These are phyloP conservation scores for Fusarium sp. DNA, from an alignment of 2,329 filamentous ascomycete species.

Conservation along the genomic window DNA sequence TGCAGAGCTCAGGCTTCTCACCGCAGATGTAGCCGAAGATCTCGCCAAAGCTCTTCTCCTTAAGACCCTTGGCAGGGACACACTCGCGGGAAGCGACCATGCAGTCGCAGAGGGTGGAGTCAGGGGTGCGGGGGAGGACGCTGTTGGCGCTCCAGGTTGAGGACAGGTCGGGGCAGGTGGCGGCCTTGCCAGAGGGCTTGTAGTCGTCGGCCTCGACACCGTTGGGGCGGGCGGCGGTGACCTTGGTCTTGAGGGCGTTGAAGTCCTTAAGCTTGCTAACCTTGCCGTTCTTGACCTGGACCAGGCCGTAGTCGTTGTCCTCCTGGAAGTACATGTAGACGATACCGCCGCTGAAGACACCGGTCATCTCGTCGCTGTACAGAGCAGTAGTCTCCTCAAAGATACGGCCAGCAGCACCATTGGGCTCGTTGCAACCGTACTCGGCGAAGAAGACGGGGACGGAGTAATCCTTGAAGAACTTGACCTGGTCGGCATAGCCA, in stretches of 20 bases:
- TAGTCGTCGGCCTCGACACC: constrained; percentile 76
- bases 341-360: constrained; percentile 93
- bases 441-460: constrained; percentile 98
- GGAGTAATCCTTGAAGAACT: constrained; percentile 89
- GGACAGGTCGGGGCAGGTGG: constrained; percentile 76
- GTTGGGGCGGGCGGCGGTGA: constrained; percentile 75
- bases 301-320: constrained; percentile 87
- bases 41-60: constrained; percentile 68
- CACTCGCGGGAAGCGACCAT: constrained; percentile 83
- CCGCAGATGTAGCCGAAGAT: constrained; percentile 84
- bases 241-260: constrained; percentile 75
- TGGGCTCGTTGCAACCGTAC: constrained; percentile 88
- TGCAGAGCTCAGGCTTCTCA: constrained; percentile 66
- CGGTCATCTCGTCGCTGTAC: constrained; percentile 83
- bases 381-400: constrained; percentile 89
- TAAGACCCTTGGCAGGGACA: constrained; percentile 69
- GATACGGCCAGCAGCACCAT: constrained; percentile 72
- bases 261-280: constrained; percentile 81
- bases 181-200: constrained; percentile 77
- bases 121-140: constrained; percentile 83
- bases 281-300: constrained; percentile 67
- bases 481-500: constrained; percentile 83
- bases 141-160: constrained; percentile 73
- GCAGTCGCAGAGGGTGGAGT: constrained; percentile 84
- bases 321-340: constrained; percentile 99